phyloP scores from a whole-genome alignment of 2,329 filamentous ascomycete species.

The Colletotrichum sp. region DNA sequence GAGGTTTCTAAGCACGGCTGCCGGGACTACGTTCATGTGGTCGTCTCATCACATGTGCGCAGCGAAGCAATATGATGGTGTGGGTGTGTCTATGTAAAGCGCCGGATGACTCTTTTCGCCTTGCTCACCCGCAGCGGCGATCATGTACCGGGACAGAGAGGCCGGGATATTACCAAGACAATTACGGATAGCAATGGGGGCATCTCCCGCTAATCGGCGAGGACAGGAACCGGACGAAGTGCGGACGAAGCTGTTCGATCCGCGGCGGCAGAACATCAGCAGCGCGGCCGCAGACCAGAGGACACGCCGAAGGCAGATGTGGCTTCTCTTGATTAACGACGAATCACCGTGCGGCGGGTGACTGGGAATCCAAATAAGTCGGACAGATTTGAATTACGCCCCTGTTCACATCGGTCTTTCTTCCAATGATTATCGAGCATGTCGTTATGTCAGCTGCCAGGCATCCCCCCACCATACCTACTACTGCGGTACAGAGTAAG shows the following conservation, averaged over 20 bases:
- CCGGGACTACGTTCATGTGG: background rate
- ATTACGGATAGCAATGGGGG: background rate
- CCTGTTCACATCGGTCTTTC: background rate
- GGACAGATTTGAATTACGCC: background rate
- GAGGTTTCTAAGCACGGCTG: background rate
- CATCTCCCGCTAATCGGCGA: background rate
- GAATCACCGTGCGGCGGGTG: background rate
- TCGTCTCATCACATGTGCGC: background rate
- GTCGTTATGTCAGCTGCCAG: background rate
- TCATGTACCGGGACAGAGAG: background rate
- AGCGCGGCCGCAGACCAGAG: background rate
- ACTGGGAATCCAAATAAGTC: background rate
- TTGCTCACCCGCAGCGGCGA: slow-evolving; percentile 13
- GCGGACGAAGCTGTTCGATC: background rate
- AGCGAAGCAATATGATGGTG: background rate
- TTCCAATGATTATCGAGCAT: background rate
- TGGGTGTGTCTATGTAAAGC: background rate
- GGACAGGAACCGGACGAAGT: background rate
- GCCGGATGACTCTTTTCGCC: slow-evolving; percentile 9
- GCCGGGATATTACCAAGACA: background rate
- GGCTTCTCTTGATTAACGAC: background rate
- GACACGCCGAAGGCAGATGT: background rate
- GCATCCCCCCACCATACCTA: background rate
- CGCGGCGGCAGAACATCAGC: background rate
- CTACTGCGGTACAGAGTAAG: background rate